Evolutionary conservation across 1,284 basidiomycete genomes (phyloP), one percentile per base, ranked within the genome.

Genomic region (Malassezia sympodialis): DNA sequence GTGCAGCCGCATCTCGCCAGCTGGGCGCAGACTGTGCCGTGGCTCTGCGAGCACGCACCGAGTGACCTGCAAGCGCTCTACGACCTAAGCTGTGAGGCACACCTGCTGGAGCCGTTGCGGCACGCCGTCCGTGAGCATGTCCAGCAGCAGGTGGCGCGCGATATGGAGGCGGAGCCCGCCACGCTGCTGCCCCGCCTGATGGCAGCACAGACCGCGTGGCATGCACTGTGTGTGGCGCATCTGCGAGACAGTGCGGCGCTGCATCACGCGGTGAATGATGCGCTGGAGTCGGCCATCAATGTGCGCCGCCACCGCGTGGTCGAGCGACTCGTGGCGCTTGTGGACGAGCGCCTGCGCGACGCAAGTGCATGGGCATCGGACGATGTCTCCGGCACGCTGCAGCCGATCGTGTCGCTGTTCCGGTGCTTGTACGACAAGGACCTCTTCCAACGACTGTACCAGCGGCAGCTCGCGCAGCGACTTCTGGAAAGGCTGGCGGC

Each of bases 401-500:
- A 79, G 54, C 76, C 78, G 1, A 73, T 79, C 34, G 72, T 79
- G 35, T 84, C 56, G 87, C 85, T 0, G 91, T 93, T 94, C 76
- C 80, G 90, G 41, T 94, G 84, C 74, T 90, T 89, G 69, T 55
- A 64, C 32, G 65, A 67, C 56, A 78, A 78, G 60, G 77, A 78
- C 56, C 65, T 71, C 61, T 73, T 71, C 49, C 84, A 91, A 66
- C 87, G 87, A 28, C 96, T 94, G 77, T 99, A 96, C 76, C 86
- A 88, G 70, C 83, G 87, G 8, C 83, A 85, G 44, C 78, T 98
- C 50, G 88, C 91, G 17, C 94, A 89, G 78, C 82, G 93, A 34
- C 74, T 99, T 52, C 77, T 99, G 34, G 79, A 96, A 17, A 84
- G 84, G 65, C 85, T 85, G 70, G 89, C 85, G 49, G 91, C 93